Evolutionary conservation across 306 rosid species (phyloP).

Genomic region (Astragalus glycyphyllos): DNA sequence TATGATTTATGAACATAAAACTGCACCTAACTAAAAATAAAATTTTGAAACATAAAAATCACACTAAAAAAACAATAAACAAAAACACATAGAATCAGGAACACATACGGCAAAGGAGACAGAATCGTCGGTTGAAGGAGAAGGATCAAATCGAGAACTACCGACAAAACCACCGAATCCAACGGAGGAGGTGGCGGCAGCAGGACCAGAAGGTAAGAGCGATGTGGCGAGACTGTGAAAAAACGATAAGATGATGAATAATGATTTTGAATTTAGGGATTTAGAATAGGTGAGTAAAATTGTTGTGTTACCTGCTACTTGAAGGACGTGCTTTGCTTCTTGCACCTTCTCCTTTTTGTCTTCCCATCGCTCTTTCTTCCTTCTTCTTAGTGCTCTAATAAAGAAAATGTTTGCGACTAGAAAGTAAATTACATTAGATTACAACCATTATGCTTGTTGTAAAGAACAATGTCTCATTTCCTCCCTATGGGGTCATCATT

Average conservation of each 20-base stretch:
- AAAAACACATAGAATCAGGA: background rate
- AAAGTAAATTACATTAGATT: background rate
- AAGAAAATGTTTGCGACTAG: background rate
- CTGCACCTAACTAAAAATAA: conserved; percentile 17
- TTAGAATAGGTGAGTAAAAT: background rate
- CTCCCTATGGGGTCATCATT: background rate
- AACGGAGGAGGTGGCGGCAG: conserved; percentile 62
- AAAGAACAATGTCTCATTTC: conserved; percentile 8
- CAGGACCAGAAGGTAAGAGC: conserved; percentile 68
- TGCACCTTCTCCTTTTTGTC: conserved; percentile 83
- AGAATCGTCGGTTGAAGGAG: conserved; percentile 67
- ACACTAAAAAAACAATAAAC: background rate
- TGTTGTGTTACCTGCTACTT: conserved; percentile 75
- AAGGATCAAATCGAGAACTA: conserved; percentile 75
- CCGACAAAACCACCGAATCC: conserved; percentile 97
- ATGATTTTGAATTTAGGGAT: background rate
- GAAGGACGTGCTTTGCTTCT: conserved; percentile 88
- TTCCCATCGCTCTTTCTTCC: conserved; percentile 57
- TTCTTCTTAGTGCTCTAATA: background rate
- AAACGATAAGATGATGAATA: background rate
- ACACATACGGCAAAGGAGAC: conserved; percentile 58
- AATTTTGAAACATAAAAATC: background rate
- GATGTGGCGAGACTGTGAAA: conserved; percentile 81
- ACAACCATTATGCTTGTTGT: conserved; percentile 4
- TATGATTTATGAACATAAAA: conserved; percentile 21